Evolutionary conservation across 202 grass and related monocot genomes (phyloP), one percentile per base, ranked within the genome.

Genomic region (Panicum virgatum): DNA sequence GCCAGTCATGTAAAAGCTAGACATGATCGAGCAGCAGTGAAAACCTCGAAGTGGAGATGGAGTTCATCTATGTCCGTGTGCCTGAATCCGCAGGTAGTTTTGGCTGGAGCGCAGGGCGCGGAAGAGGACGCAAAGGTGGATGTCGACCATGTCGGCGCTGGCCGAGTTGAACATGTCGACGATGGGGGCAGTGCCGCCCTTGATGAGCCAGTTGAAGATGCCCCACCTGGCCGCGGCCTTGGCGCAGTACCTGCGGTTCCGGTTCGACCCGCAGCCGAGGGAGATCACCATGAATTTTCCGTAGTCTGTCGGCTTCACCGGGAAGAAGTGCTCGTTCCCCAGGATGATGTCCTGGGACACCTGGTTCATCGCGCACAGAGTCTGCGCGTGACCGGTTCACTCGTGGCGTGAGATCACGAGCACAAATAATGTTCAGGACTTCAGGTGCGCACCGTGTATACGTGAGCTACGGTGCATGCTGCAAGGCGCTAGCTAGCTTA

Each of bases 111-210:
- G 76, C 13, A 92, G 85, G 7, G 90, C 90, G 22, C 62, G 37
- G 75, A 95, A 95, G 78, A 95, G 89, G 23, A 81, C 88, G 2
- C 79, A 72, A 62, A 92, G 74, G 72, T 95, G 66, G 80, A 92
- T 95, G 84, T 95, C 93, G 2, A 95, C 90, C 85, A 95, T 92
- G 82, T 95, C 82, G 18, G 90, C 80, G 56, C 82, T 81, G 61
- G 90, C 89, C 26, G 74, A 42, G 61, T 69, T 92, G 60, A 90
- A 90, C 71, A 92, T 89, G 59, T 95, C 88, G 37, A 95, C 34
- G 68, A 95, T 82, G 52, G 93, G 90, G 0, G 77, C 66, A 0
- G 77, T 63, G 75, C 85, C 77, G 11, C 51, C n/a, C 70, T 82
- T 74, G 76, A 82, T 57, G 53, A 96, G 84, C 93, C 90, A 93